Evolutionary conservation across 768 basidiomycete species (phyloP).

Genomic region (Pilatotrama ljubarskyi): DNA sequence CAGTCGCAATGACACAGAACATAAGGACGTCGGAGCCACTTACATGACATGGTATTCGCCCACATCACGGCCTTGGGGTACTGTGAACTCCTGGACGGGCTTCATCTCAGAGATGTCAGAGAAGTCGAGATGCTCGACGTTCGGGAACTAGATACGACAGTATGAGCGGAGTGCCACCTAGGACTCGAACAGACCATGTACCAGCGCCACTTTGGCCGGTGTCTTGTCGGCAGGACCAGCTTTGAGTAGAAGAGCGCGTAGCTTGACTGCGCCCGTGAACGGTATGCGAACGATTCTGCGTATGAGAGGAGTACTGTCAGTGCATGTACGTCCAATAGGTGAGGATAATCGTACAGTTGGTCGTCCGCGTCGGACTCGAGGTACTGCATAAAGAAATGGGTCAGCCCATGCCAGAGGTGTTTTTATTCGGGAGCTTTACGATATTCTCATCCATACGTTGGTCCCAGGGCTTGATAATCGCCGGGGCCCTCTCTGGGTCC

Average conservation of each 20-base stretch:
- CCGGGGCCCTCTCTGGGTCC: slow-evolving; percentile 46
- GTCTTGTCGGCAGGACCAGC: slow-evolving; percentile 80
- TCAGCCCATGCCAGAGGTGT: slow-evolving; percentile 3
- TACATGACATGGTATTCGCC: slow-evolving; percentile 87
- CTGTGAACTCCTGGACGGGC: slow-evolving; percentile 70
- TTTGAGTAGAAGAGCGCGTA: slow-evolving; percentile 81
- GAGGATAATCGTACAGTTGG: slow-evolving; percentile 58
- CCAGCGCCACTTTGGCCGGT: slow-evolving; percentile 69
- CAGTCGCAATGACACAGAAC: background rate
- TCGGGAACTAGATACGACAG: slow-evolving; percentile 62
- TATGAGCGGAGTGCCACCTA: background rate
- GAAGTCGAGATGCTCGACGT: slow-evolving; percentile 81
- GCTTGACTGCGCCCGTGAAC: slow-evolving; percentile 84
- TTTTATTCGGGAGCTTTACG: slow-evolving; percentile 41
- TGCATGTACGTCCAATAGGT: background rate
- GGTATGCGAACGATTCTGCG: slow-evolving; percentile 79
- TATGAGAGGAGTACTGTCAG: background rate
- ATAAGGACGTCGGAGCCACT: slow-evolving; percentile 22
- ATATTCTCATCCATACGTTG: slow-evolving; percentile 66
- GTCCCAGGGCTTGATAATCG: slow-evolving; percentile 87
- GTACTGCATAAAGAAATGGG: slow-evolving; percentile 45
- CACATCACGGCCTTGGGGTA: slow-evolving; percentile 71
- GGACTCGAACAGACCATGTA: slow-evolving; percentile 40
- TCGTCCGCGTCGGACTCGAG: slow-evolving; percentile 92
- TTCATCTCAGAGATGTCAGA: slow-evolving; percentile 61